Conservation (phyloP, 1,284 basidiomycete genomes). For the Sporisorium exsertum region DNA sequence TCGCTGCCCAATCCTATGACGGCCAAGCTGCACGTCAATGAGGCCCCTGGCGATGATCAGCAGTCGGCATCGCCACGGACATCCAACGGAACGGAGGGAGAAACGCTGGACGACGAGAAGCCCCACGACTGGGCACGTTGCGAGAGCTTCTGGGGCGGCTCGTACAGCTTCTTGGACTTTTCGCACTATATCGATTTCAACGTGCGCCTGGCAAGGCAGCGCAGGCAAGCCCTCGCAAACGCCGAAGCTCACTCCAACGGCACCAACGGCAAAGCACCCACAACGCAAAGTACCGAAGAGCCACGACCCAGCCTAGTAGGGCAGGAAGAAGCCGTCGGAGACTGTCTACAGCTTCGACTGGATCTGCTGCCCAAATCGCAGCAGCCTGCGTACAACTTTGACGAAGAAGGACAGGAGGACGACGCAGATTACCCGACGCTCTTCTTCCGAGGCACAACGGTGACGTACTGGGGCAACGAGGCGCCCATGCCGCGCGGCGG, state of each 20-base stretch:
- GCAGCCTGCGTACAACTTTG: constrained; percentile 24
- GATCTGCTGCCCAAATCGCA: constrained; percentile 48
- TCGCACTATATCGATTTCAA: constrained; percentile 50
- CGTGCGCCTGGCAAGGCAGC: constrained; percentile 29
- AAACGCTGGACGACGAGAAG: constrained; percentile 36
- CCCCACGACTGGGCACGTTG: constrained; percentile 57
- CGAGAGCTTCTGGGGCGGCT: constrained; percentile 54
- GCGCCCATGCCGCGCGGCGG: constrained; percentile 45
- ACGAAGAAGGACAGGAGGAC: constrained; percentile 35
- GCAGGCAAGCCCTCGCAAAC: constrained; percentile 9
- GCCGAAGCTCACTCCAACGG: neutral
- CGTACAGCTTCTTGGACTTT: constrained; percentile 53
- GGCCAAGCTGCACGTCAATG: constrained; percentile 5
- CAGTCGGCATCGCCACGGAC: constrained; percentile 1
- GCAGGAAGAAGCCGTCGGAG: constrained; percentile 53
- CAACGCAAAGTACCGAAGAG: neutral
- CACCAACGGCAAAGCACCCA: constrained; percentile 6
- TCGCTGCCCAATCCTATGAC: constrained; percentile 22
- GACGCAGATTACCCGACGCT: constrained; percentile 45
- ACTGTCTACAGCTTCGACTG: constrained; percentile 52
- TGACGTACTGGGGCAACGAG: constrained; percentile 48
- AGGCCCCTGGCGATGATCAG: neutral
- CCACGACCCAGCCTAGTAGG: constrained; percentile 34
- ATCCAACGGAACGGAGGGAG: neutral
- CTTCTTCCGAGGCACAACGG: constrained; percentile 52